A percentile compares a stretch with the other conserved stretches of the same genome.
Conservation (phyloP, 768 basidiomycete species). For the Panaeolus cyanescens region DNA sequence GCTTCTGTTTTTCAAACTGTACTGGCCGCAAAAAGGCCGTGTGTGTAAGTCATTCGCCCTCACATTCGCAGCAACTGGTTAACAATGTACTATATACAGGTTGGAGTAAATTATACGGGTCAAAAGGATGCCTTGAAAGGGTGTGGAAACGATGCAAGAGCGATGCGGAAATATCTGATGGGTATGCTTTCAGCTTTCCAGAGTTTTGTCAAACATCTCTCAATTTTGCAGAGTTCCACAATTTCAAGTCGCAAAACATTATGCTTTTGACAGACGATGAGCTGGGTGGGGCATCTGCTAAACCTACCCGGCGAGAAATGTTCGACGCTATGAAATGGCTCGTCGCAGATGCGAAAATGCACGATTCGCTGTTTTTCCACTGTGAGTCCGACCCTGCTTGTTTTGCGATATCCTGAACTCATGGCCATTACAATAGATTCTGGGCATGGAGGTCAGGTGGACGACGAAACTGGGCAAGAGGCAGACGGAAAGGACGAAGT, state of each 20-base stretch:
- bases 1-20: slow-evolving; percentile 76
- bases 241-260: slow-evolving; percentile 65
- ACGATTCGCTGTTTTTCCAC: slow-evolving; percentile 82
- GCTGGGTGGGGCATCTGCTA: slow-evolving; percentile 32
- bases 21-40: slow-evolving; percentile 83
- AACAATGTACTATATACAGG: slow-evolving; percentile 35
- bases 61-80: background rate
- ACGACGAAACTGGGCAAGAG: slow-evolving; percentile 76
- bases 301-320: slow-evolving; percentile 50
- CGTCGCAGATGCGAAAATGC: slow-evolving; percentile 62
- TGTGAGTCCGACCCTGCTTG: slow-evolving; percentile 37
- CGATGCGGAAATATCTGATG: slow-evolving; percentile 68
- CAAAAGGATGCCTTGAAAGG: slow-evolving; percentile 67
- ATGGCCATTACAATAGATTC: slow-evolving; percentile 56
- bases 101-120: slow-evolving; percentile 80
- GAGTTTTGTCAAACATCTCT: background rate
- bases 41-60: slow-evolving; percentile 51
- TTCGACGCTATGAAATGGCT: slow-evolving; percentile 59
- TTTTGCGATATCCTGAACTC: background rate
- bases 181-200: slow-evolving; percentile 34
- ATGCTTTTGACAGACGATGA: slow-evolving; percentile 69
- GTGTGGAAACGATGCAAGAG: slow-evolving; percentile 80
- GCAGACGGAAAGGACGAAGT: slow-evolving; percentile 82
- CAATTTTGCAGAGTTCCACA: slow-evolving; percentile 32
- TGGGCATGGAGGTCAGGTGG: slow-evolving; percentile 91